phyloP scores from a whole-genome alignment of 331 rosid genomes.

The Spiraea crenata region DNA sequence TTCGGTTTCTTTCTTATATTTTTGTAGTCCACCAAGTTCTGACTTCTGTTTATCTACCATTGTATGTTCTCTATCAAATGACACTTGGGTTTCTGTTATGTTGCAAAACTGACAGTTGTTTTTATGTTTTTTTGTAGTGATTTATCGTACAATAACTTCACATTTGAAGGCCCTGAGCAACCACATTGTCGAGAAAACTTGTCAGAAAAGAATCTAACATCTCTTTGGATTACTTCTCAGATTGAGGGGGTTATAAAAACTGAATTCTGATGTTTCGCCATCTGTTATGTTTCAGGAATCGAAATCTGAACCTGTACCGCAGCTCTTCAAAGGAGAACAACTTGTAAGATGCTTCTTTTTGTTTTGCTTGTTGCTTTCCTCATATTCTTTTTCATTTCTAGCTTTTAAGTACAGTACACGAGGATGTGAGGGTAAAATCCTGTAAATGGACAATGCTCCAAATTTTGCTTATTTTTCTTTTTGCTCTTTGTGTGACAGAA shows the following conservation, averaged over 20 bases:
- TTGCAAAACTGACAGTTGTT: not conserved
- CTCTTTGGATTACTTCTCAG: conserved; percentile 14
- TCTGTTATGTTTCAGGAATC: conserved; percentile 50
- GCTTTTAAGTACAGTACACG: not conserved
- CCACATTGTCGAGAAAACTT: conserved; percentile 47
- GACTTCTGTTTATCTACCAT: not conserved
- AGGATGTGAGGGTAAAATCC: not conserved
- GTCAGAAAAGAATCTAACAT: conserved; percentile 37
- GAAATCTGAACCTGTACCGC: conserved; percentile 64
- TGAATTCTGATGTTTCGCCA: conserved; percentile 16
- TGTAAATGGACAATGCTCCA: not conserved
- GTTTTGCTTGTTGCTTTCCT: not conserved
- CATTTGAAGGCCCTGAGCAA: conserved; percentile 51
- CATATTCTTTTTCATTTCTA: not conserved
- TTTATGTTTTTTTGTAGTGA: not conserved
- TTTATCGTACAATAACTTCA: conserved; percentile 74
- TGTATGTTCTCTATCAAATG: not conserved
- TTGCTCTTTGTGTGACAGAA: conserved; percentile 31
- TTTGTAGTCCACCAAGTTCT: not conserved
- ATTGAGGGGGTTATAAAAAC: not conserved
- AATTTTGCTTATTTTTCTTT: conserved; percentile 22
- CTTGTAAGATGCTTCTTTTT: conserved; percentile 44
- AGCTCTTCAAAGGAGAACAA: conserved; percentile 41
- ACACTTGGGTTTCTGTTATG: not conserved
- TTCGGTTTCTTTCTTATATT: not conserved